These are phyloP conservation scores for Nothomitra cinnamomea DNA, from an alignment of 2,329 filamentous ascomycete species.

Conservation along the genomic window DNA sequence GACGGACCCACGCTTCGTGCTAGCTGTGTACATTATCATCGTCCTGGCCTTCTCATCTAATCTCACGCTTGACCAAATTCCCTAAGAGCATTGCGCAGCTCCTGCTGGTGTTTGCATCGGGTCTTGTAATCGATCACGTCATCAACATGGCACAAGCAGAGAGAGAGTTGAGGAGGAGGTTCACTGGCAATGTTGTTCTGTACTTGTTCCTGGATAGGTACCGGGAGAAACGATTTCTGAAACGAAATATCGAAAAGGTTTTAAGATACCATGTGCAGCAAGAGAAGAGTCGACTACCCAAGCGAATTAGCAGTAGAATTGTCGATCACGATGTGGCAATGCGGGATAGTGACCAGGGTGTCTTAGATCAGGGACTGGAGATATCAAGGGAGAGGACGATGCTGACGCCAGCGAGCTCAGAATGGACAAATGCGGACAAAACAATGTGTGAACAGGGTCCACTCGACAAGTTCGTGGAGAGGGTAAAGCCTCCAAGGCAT, in stretches of 20 bases:
- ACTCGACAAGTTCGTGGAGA: background rate
- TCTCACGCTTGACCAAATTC: too few species aligned
- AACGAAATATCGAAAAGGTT: constrained; percentile 1
- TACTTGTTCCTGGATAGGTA: constrained; percentile 1
- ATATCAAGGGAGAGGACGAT: background rate
- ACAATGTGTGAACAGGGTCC: background rate
- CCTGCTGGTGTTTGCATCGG: background rate
- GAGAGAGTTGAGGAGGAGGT: constrained; percentile 2
- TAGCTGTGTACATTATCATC: too few species aligned
- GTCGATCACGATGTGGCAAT: too few species aligned
- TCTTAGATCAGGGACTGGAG: background rate
- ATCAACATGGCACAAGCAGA: background rate
- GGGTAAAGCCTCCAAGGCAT: background rate
- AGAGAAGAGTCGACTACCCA: background rate
- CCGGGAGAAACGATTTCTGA: background rate
- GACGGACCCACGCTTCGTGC: too few species aligned
- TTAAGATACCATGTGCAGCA: background rate
- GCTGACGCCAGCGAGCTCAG: background rate
- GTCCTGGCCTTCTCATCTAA: too few species aligned
- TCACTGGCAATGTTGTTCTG: constrained; percentile 3
- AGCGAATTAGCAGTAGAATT: background rate
- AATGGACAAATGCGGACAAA: too few species aligned
- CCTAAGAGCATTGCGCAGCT: too few species aligned
- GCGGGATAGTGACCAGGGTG: background rate
- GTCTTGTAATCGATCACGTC: too few species aligned